Conservation (phyloP, 2,329 filamentous ascomycete genomes). For the Aspergillus pseudoglaucus region DNA sequence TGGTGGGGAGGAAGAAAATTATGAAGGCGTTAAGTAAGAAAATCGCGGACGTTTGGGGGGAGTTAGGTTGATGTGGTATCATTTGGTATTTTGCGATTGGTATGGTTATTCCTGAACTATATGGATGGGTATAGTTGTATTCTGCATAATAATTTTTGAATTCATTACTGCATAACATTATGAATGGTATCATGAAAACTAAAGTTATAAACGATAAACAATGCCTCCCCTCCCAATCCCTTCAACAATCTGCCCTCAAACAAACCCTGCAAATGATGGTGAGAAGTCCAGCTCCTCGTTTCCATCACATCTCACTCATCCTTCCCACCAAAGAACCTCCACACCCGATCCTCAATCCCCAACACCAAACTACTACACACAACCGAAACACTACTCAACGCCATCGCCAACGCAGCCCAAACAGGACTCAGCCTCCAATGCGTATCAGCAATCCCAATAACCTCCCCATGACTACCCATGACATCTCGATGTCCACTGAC, state of each 20-base stretch:
- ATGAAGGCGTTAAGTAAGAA: slow-evolving; percentile 59
- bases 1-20: slow-evolving; percentile 65
- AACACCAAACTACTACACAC: slow-evolving; percentile 73
- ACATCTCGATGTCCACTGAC: slow-evolving; percentile 34
- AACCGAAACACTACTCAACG: slow-evolving; percentile 82
- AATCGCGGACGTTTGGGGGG: slow-evolving; percentile 66
- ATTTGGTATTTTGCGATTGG: background rate
- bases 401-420: slow-evolving; percentile 91
- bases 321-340: slow-evolving; percentile 9
- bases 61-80: slow-evolving; percentile 10
- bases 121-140: background rate
- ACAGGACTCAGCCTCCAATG: slow-evolving; percentile 45
- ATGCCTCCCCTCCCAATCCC: background rate
- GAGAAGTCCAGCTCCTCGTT: background rate
- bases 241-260: background rate
- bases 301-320: too few species aligned
- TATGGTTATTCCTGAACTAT: background rate
- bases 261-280: background rate
- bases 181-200: background rate
- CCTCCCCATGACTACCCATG: slow-evolving; percentile 23
- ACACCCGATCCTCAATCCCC: slow-evolving; percentile 41
- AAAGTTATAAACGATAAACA: background rate
- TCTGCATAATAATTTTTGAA: background rate
- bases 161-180: background rate
- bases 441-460: slow-evolving; percentile 21